Evolutionary conservation across 352 stramenopile genomes (phyloP), one percentile per base, ranked within the genome.

Genomic region (Aphanomyces astaci): DNA sequence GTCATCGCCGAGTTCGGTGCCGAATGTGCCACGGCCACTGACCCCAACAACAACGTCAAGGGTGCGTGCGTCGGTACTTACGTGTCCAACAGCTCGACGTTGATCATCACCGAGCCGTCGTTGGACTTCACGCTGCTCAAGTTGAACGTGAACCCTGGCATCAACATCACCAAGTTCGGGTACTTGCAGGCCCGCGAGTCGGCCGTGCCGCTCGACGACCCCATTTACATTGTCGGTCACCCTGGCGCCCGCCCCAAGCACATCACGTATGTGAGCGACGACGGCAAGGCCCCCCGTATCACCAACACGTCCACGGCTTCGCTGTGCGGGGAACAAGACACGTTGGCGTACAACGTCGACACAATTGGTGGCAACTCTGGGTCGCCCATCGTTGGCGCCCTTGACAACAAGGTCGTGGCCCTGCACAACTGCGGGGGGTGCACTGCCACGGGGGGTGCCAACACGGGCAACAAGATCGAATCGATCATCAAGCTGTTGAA

Each of bases 171-270:
- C 4, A 49, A 36, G 27, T 90, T 82, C 66, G 82, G 80, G 22
- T 87, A 80, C 24, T 53, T 88, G 48, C 68, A 53, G 4, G 53
- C 84, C 17, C 77, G 82, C 27, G 55, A 59, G 7, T 63, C 59
- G 11, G 79, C 78, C 19, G 78, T 79, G 2, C 53, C 73, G 4
- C 73, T 87, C 46, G 73, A 74, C 4, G 82, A 90, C 71, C 9
- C 64, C 4, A 80, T 89, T 56, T 89, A 87, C 48, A 82, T 88
- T 45, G 77, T 78, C 2, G 79, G 88, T 63, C 82, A 91, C 54
- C 79, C 82, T 4, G 77, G 72, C 24, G 81, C 79, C 33, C 73
- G 86, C 33, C 74, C 77, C 0, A 90, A 87, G 60, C 75, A 78
- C 46, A 90, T 90, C 39, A 74, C 82, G 1, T 70, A 73, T 11